These are phyloP conservation scores for Beauveria varroae DNA, from an alignment of 2,329 filamentous ascomycete genomes.

Conservation along the genomic window DNA sequence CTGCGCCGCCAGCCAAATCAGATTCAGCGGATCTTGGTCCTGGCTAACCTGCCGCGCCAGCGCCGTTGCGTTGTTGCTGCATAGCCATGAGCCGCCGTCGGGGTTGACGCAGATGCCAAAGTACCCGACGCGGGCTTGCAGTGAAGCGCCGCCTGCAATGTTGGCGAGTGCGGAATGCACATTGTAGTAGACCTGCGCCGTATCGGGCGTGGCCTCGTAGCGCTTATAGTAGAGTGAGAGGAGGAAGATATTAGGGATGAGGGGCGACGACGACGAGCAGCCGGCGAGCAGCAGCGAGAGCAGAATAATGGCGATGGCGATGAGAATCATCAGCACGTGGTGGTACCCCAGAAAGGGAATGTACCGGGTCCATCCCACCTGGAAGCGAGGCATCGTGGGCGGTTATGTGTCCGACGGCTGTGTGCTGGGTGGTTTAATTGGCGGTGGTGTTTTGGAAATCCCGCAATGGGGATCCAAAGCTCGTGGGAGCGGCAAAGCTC, in stretches of 20 bases:
- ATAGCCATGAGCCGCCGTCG: conserved; percentile 84
- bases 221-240: conserved; percentile 94
- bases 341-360: conserved; percentile 65
- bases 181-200: conserved; percentile 84
- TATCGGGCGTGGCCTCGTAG: conserved; percentile 74
- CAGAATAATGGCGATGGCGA: conserved; percentile 87
- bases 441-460: background rate
- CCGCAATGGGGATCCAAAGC: background rate
- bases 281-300: conserved; percentile 89
- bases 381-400: conserved; percentile 7
- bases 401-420: background rate
- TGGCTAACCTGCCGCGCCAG: conserved; percentile 82
- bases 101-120: conserved; percentile 96
- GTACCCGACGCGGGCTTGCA: conserved; percentile 92
- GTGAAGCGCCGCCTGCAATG: conserved; percentile 74
- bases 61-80: conserved; percentile 93
- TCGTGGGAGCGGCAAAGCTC: background rate
- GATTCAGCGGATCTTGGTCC: conserved; percentile 90
- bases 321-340: conserved; percentile 95
- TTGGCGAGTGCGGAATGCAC: conserved; percentile 79
- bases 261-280: conserved; percentile 90
- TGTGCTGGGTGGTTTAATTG: background rate
- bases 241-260: conserved; percentile 94
- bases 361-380: conserved; percentile 33
- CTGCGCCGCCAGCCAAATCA: conserved; percentile 93